A percentile compares a stretch with the other conserved stretches of the same genome.
phyloP scores from a whole-genome alignment of 768 basidiomycete species.

The Lactarius tabidus region DNA sequence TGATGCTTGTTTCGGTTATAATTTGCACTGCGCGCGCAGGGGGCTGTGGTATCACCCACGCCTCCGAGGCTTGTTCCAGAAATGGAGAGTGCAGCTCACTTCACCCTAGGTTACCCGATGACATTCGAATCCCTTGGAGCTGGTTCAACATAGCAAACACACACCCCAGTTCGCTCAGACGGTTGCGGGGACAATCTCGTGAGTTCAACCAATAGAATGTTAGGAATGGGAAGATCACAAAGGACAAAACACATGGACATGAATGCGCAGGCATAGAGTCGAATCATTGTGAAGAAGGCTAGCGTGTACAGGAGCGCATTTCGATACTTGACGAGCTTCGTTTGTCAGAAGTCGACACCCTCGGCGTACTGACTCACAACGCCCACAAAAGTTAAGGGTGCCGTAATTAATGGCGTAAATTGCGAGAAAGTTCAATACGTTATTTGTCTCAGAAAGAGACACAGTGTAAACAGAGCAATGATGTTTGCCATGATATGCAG shows the following conservation, averaged over 20 bases:
- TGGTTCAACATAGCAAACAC: too few relatives aligned
- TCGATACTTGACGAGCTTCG: not conserved
- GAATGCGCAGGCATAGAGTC: constrained; percentile 4
- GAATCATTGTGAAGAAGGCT: not conserved
- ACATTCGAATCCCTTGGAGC: too few relatives aligned
- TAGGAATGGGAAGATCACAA: not conserved
- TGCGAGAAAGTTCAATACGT: not conserved
- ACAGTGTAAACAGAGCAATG: not conserved
- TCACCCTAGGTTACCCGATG: too few relatives aligned
- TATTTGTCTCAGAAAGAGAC: not conserved
- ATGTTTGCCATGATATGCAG: not conserved
- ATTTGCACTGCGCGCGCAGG: not conserved
- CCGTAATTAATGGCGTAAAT: constrained; percentile 7
- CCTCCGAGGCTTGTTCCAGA: too few relatives aligned
- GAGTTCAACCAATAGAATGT: constrained; percentile 1
- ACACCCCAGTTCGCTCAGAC: too few relatives aligned
- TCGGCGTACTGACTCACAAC: not conserved
- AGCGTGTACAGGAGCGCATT: not conserved
- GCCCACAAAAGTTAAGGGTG: not conserved
- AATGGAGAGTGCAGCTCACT: too few relatives aligned
- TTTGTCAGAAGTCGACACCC: not conserved
- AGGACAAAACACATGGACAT: not conserved
- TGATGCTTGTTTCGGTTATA: not conserved
- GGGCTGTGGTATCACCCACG: not conserved
- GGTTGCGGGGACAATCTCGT: too few relatives aligned